A percentile compares a stretch with the other conserved stretches of the same genome.
Conservation (phyloP, 257 asterid species). For the Fraxinus quadrangulata region DNA sequence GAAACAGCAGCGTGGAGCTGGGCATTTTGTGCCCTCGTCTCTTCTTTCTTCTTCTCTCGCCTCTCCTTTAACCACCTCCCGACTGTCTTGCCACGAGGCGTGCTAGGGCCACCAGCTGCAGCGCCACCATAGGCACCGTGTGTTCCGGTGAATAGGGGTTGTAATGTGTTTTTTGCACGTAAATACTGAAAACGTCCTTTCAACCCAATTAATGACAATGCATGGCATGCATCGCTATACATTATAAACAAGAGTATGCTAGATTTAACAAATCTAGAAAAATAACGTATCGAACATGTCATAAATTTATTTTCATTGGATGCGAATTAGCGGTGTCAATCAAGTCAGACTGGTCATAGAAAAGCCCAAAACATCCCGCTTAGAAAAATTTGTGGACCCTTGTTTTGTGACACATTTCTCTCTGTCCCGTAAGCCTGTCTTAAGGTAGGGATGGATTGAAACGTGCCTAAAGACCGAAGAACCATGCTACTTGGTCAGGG, state of each 20-base stretch:
- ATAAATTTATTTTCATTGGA: neutral
- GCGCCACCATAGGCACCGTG: neutral
- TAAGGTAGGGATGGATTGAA: neutral
- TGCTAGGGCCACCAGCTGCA: slow-evolving; percentile 47
- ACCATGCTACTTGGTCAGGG: no score
- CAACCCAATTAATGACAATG: neutral
- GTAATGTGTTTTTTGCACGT: slow-evolving; percentile 85
- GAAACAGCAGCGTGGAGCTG: slow-evolving; percentile 86
- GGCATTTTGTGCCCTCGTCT: slow-evolving; percentile 78
- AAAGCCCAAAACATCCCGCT: neutral
- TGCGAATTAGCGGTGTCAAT: neutral
- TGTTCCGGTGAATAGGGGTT: slow-evolving; percentile 38
- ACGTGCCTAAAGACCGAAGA: neutral
- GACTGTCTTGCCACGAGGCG: slow-evolving; percentile 90
- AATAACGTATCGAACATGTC: neutral
- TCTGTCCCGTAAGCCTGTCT: neutral
- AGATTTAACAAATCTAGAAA: neutral
- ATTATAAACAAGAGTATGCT: neutral
- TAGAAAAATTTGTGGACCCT: neutral
- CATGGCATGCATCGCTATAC: neutral
- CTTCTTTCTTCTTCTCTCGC: slow-evolving; percentile 92
- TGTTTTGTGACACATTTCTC: neutral
- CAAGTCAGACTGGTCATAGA: neutral
- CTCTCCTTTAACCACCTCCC: slow-evolving; percentile 97
- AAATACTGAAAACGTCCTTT: slow-evolving; percentile 52